Conservation (phyloP, 192 early-diverging fungal genomes). For the Coemansia sp. region DNA sequence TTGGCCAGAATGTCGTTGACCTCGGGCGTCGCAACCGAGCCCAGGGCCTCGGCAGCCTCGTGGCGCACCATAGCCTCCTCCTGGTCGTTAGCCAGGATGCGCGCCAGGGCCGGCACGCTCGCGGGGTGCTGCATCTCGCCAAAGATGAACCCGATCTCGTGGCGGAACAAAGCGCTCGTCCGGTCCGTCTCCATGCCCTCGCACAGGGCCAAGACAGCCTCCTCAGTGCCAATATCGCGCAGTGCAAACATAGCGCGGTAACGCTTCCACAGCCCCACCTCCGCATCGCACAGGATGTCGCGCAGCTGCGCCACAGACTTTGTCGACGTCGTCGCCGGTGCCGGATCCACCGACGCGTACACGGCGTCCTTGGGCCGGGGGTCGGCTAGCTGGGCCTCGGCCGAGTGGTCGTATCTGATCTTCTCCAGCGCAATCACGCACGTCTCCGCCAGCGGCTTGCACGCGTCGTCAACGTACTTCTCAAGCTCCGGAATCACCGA, state of each 20-base stretch:
- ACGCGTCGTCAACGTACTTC: constrained; percentile 70
- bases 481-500: constrained; percentile 69
- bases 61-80: constrained; percentile 95
- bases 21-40: constrained; percentile 91
- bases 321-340: constrained; percentile 68
- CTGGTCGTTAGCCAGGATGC: constrained; percentile 69
- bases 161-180: constrained; percentile 81
- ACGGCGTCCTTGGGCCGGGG: constrained; percentile 30
- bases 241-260: constrained; percentile 96
- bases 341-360: constrained; percentile 90
- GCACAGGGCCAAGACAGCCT: constrained; percentile 80
- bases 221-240: constrained; percentile 79
- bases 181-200: constrained; percentile 78
- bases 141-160: constrained; percentile 96
- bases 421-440: constrained; percentile 86
- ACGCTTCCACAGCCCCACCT: constrained; percentile 81
- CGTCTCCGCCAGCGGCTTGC: constrained; percentile 79
- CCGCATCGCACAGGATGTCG: constrained; percentile 63
- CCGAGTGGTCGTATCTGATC: constrained; percentile 75
- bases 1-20: constrained; percentile 70
- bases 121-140: constrained; percentile 96
- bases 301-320: constrained; percentile 68
- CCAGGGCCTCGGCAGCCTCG: constrained; percentile 96
- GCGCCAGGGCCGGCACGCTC: constrained; percentile 78
- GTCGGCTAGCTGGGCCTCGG: constrained; percentile 18